Conservation (phyloP, 768 basidiomycete genomes). For the Megacollybia marginata region DNA sequence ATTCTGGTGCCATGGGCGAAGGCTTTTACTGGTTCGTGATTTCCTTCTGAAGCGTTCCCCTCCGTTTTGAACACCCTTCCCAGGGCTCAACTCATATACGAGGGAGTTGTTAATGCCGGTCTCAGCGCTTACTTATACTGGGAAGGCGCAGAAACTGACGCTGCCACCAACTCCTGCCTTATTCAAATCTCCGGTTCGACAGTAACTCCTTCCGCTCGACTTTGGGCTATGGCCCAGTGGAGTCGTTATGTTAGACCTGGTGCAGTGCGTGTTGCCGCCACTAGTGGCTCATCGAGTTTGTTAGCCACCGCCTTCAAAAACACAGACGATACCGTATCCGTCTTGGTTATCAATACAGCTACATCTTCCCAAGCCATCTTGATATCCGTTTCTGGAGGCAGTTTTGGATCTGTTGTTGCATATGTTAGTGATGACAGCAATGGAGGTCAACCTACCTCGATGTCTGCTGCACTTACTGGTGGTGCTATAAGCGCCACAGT, state of each 20-base stretch:
- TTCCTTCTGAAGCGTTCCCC: neutral
- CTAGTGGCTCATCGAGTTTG: constrained; percentile 3
- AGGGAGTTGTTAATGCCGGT: constrained; percentile 6
- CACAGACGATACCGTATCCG: constrained; percentile 4
- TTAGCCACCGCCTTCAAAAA: constrained; percentile 8
- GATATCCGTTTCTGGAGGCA: constrained; percentile 4
- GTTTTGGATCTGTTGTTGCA: constrained; percentile 1
- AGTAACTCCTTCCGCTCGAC: constrained; percentile 4
- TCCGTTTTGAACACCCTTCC: neutral
- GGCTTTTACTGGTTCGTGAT: constrained; percentile 5
- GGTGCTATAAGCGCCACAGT: constrained; percentile 1
- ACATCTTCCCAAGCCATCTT: constrained; percentile 1
- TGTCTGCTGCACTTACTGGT: constrained; percentile 2
- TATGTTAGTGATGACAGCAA: constrained; percentile 6
- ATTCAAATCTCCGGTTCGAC: constrained; percentile 4
- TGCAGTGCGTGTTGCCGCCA: constrained; percentile 3
- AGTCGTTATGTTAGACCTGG: constrained; percentile 7
- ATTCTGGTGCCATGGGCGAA: constrained; percentile 4
- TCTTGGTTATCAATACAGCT: constrained; percentile 7
- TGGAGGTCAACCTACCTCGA: constrained; percentile 4
- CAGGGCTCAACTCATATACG: constrained; percentile 10
- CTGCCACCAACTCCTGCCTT: constrained; percentile 3
- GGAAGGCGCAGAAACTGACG: constrained; percentile 8
- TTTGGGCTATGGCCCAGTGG: constrained; percentile 8
- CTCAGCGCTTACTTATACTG: constrained; percentile 7